Conservation (phyloP, 75 land plant genomes). For the Selaginella tamariscina region DNA sequence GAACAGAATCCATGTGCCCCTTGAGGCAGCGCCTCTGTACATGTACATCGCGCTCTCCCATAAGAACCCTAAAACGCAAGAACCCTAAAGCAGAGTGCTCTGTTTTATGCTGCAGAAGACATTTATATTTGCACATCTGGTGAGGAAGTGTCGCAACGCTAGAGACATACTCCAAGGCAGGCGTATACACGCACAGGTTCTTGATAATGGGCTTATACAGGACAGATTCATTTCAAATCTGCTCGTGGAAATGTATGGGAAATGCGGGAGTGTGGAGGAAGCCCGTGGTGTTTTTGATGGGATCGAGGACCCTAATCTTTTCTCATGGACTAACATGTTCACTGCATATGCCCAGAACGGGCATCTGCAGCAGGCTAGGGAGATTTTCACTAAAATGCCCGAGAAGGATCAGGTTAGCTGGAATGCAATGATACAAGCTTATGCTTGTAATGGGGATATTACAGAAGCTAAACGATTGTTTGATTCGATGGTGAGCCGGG, state of each 20-base stretch:
- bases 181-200: not conserved
- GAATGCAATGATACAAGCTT: not conserved
- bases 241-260: slow-evolving; percentile 5
- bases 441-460: not conserved
- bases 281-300: not conserved
- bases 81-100: no score
- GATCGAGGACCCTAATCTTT: not conserved
- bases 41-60: no score
- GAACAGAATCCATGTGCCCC: not conserved
- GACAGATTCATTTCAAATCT: not conserved
- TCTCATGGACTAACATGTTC: slow-evolving; percentile 1
- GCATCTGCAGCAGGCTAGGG: not conserved
- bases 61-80: no score
- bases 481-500: not conserved
- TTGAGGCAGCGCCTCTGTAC: not conserved
- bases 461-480: not conserved
- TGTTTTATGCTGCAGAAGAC: not conserved
- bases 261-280: slow-evolving; percentile 1
- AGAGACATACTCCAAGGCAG: not conserved
- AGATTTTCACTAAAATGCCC: slow-evolving; percentile 4
- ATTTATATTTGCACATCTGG: not conserved
- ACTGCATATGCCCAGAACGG: slow-evolving; percentile 6
- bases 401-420: slow-evolving; percentile 11
- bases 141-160: slow-evolving; percentile 6
- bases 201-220: not conserved